Base-by-base conservation (phyloP, 2,329 filamentous ascomycete genomes). In the Chaetomium globosum region DNA sequence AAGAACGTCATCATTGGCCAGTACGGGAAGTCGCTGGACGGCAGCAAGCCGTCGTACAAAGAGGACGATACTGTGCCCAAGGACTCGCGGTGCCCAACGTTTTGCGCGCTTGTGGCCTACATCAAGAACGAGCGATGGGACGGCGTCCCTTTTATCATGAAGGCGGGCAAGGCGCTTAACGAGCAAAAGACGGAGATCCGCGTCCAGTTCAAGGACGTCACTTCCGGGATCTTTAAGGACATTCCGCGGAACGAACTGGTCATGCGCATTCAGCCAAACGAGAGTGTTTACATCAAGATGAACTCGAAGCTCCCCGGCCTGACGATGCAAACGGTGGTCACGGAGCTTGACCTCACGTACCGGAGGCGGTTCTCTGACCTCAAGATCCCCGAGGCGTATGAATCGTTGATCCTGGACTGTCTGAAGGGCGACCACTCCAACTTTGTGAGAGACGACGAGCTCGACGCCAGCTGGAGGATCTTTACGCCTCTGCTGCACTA, bases 111-210 rank as follows among this genome's bases (percentile, higher is more conserved):
- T 80, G 94, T 97, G 43, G 93, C 93, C 43, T 97, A 96, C 82
- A 98, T 99, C 81, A 98, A 98, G 87, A 99, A 99, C 79, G 95
- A 99, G 87, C 86, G 95, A 73, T 99, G 95, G 95, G 96, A 99
- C 72, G 96, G 95, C 64, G 95, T 99, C 61, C 95, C 95, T 59
- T 99, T 99, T 84, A 99, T 99, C 80, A 86, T 99, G 82, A 99
- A 99, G 89, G 95, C 95, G 54, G 95, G 95, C 74, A 99, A 99
- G 84, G 93, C 95, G 53, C 84, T 99, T 70, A 99, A 99, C 79
- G 95, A 99, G 85, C 95, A 99, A 79, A 99, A 99, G 88, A 99
- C 95, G 16, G 95, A 99, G 82, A 95, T 99, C 72, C 90, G 95
- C 75, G 96, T 99, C 73, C 95, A 99, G 79, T 99, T 97, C 89